Base-by-base conservation (phyloP, 441 rosid genomes). In the Oxalis stricta region DNA sequence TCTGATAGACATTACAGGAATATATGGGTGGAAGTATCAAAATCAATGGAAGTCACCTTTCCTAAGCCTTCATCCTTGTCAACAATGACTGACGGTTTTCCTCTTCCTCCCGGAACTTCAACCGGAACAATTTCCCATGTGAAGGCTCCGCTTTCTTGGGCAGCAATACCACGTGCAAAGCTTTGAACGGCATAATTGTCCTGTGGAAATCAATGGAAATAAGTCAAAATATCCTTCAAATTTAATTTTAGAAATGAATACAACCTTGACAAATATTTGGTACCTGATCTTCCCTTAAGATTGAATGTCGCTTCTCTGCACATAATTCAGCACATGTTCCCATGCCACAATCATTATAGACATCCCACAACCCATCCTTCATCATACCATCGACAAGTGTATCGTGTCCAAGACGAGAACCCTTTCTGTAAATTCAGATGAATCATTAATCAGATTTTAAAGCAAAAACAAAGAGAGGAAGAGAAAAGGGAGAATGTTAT, bases 321-420 rank as follows among this genome's bases (percentile, higher is more conserved):
- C 99, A 91, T 36, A 86, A 46, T 68, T 91, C 96, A 40, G 91
- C 99, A 66, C 96, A 85, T 45, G 53, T 78, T 62, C 99, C 99
- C 99, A 91, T 91, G 33, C 85, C 95, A 70, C 70, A 75, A 58
- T 86, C 88, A 24, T 75, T 81, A 49, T 83, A 86, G 28, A 86
- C 94, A 75, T 91, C 99, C 99, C 99, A 91, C 41, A 91, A 56
- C 33, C 99, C 99, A 68, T 91, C 99, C 60, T 91, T 86, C 34
- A 91, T 42, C 99, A 91, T 78, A 56, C 96, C 99, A 65, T 91
- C 99, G 10, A 91, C 84, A 37, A 91, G 59, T 31, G 91, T 58
- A 70, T 91, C 99, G 68, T 91, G 94, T 49, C 99, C 99, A 52
- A 86, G 67, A 18, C 96, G 89, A 55, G 99, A 91, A 28, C 99